Evolutionary conservation across 345 rosid species (phyloP).

Genomic region (Lepidium aucheri): DNA sequence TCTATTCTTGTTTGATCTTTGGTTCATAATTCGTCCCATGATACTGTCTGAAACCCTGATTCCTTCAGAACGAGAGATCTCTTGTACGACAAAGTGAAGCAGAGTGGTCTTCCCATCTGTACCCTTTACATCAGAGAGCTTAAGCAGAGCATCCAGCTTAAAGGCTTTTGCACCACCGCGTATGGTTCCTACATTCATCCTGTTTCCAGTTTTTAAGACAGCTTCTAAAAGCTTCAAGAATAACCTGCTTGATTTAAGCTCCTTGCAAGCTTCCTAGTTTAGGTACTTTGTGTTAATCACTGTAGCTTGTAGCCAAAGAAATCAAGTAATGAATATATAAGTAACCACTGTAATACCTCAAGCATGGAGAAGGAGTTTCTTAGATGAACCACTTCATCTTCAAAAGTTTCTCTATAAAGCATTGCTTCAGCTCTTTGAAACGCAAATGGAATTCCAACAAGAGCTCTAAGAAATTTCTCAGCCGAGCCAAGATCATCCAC

Average conservation of each 20-base stretch:
- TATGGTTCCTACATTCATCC: slow-evolving; percentile 94
- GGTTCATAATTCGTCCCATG: slow-evolving; percentile 75
- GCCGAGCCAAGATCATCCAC: slow-evolving; percentile 78
- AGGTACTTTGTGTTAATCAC: slow-evolving; percentile 4
- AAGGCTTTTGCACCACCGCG: slow-evolving; percentile 95
- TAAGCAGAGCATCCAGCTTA: slow-evolving; percentile 88
- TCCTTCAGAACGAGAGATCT: slow-evolving; percentile 84
- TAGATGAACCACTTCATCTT: slow-evolving; percentile 84
- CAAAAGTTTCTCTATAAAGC: slow-evolving; percentile 85
- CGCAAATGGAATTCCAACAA: slow-evolving; percentile 61
- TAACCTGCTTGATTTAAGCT: slow-evolving; percentile 83
- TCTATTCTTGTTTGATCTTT: slow-evolving; percentile 40
- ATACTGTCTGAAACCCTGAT: slow-evolving; percentile 78
- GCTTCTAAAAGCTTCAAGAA: slow-evolving; percentile 89
- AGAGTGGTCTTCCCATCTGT: slow-evolving; percentile 81
- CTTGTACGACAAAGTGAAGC: slow-evolving; percentile 93
- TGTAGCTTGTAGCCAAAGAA: slow-evolving; percentile 7
- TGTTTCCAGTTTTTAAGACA: slow-evolving; percentile 90
- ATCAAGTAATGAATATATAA: not conserved
- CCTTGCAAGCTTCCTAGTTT: slow-evolving; percentile 89
- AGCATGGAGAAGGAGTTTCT: slow-evolving; percentile 87
- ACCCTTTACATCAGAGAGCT: slow-evolving; percentile 90
- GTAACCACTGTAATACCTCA: slow-evolving; percentile 9
- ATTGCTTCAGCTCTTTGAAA: slow-evolving; percentile 74
- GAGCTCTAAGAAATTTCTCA: slow-evolving; percentile 57